Evolutionary conservation across 805 yeast genomes (phyloP).

Genomic region (Priceomyces medius): DNA sequence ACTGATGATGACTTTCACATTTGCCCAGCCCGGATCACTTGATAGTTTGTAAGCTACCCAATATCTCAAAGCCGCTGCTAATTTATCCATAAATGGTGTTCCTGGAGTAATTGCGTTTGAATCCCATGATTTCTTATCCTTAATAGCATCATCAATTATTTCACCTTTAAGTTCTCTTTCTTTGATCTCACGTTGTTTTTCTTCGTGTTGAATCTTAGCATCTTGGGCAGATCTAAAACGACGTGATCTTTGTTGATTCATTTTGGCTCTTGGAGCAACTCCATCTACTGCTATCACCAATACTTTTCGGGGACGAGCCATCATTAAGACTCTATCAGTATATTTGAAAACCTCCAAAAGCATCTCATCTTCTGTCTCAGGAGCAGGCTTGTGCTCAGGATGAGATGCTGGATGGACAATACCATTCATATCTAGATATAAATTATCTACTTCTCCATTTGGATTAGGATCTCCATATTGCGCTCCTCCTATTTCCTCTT

Average conservation of each 20-base stretch:
- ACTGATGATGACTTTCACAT: slow-evolving; percentile 70
- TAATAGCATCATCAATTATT: slow-evolving; percentile 69
- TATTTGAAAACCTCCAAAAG: slow-evolving; percentile 88
- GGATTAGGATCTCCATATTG: slow-evolving; percentile 78
- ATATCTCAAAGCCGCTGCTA: slow-evolving; percentile 78
- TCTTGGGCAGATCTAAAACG: slow-evolving; percentile 93
- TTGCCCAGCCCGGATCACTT: slow-evolving; percentile 84
- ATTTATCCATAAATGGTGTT: slow-evolving; percentile 90
- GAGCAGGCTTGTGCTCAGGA: slow-evolving; percentile 95
- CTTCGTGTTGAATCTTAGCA: slow-evolving; percentile 75
- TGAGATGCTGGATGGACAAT: slow-evolving; percentile 99
- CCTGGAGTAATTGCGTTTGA: slow-evolving; percentile 95
- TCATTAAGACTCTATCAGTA: slow-evolving; percentile 84
- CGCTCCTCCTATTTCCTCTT: slow-evolving; percentile 65
- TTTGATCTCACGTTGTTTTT: slow-evolving; percentile 56
- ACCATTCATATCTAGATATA: slow-evolving; percentile 97
- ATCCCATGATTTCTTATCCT: slow-evolving; percentile 83
- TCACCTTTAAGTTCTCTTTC: slow-evolving; percentile 69
- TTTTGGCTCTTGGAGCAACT: slow-evolving; percentile 97
- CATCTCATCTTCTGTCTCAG: slow-evolving; percentile 94
- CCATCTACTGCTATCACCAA: slow-evolving; percentile 97
- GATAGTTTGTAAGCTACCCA: slow-evolving; percentile 86
- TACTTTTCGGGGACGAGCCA: slow-evolving; percentile 94
- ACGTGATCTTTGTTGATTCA: slow-evolving; percentile 97
- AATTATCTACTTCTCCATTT: slow-evolving; percentile 92